Conservation (phyloP, 2,329 filamentous ascomycete genomes). For the Aspergillus bombycis region DNA sequence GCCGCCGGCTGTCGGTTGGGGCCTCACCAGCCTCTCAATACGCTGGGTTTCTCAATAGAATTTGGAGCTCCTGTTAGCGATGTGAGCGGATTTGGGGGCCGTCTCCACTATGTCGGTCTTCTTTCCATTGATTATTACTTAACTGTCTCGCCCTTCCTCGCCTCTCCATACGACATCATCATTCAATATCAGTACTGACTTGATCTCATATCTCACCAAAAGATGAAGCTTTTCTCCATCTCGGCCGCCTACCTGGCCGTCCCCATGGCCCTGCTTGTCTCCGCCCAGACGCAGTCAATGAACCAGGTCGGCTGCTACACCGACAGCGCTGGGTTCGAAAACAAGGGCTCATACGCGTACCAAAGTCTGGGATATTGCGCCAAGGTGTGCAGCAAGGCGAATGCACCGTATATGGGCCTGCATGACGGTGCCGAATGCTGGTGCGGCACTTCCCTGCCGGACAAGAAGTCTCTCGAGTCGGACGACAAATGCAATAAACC, state of each 20-base stretch:
- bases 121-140: background rate
- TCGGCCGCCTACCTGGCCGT: background rate
- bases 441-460: slow-evolving; percentile 6
- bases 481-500: slow-evolving; percentile 3
- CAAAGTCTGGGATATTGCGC: slow-evolving; percentile 9
- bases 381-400: background rate
- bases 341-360: background rate
- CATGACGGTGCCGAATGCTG: slow-evolving; percentile 6
- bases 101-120: background rate
- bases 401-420: background rate
- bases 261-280: background rate
- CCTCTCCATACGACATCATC: background rate
- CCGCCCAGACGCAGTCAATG: background rate
- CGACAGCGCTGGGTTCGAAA: background rate
- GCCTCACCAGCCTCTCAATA: background rate
- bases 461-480: background rate
- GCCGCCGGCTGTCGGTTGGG: background rate
- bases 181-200: background rate
- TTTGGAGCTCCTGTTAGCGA: background rate
- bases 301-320: slow-evolving; percentile 5
- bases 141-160: background rate
- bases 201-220: background rate
- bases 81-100: background rate
- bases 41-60: background rate
- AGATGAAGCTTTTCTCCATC: background rate